These are phyloP conservation scores for Hura crepitans DNA, from an alignment of 441 rosid genomes.

Conservation along the genomic window DNA sequence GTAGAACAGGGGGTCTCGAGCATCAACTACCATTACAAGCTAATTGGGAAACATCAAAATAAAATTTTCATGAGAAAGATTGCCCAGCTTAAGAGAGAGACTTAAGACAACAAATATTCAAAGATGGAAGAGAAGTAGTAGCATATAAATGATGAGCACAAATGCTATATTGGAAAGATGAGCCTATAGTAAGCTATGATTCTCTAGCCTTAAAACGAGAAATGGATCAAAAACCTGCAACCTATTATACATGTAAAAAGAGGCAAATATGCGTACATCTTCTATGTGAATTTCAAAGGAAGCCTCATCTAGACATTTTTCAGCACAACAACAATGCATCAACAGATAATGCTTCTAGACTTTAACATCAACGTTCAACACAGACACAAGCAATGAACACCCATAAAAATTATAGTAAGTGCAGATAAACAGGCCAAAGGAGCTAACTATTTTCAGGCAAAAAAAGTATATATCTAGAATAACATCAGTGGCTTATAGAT, in stretches of 20 bases:
- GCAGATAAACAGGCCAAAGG: not conserved
- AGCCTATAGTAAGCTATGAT: not conserved
- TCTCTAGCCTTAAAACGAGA: not conserved
- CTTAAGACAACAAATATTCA: not conserved
- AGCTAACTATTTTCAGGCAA: not conserved
- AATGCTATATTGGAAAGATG: not conserved
- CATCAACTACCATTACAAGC: slow-evolving; percentile 98
- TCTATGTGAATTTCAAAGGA: not conserved
- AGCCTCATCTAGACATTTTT: not conserved
- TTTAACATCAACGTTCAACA: not conserved
- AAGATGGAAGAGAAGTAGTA: not conserved
- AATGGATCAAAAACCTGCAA: not conserved
- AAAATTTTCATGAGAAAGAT: not conserved
- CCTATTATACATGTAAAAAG: not conserved
- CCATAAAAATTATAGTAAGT: not conserved
- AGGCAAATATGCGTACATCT: not conserved
- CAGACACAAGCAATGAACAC: not conserved
- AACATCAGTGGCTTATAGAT: not conserved
- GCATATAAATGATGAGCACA: not conserved
- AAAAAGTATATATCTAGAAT: not conserved
- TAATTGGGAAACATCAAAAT: slow-evolving; percentile 28
- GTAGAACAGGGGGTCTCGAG: slow-evolving; percentile 82
- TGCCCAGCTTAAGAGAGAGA: not conserved
- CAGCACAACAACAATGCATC: not conserved
- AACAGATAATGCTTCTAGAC: not conserved